phyloP scores from a whole-genome alignment of 306 rosid species.

The Castanea mollissima region DNA sequence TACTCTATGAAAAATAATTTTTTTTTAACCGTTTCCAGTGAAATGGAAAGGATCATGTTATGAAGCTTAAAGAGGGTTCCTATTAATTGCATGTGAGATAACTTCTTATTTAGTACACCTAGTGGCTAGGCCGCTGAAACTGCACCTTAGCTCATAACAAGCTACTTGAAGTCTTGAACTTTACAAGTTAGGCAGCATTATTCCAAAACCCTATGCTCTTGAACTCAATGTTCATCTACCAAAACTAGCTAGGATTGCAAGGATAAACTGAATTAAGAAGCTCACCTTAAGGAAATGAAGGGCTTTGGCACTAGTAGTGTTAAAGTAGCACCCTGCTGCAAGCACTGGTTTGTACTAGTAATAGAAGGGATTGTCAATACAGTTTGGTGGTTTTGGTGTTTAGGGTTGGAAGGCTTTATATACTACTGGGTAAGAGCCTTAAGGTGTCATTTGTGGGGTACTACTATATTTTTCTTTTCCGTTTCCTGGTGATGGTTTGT shows the following conservation, averaged over 20 bases:
- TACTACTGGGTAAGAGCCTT: slow-evolving; percentile 38
- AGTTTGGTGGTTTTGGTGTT: slow-evolving; percentile 45
- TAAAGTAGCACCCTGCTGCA: not conserved
- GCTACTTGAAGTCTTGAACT: too few species aligned
- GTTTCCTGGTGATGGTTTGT: slow-evolving; percentile 35
- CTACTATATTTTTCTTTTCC: slow-evolving; percentile 34
- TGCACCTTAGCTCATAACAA: too few species aligned
- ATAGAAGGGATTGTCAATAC: slow-evolving; percentile 23
- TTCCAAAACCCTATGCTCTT: not conserved
- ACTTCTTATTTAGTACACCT: too few species aligned
- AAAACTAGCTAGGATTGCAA: not conserved
- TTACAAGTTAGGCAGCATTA: too few species aligned
- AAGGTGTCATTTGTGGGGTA: slow-evolving; percentile 38
- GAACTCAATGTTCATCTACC: not conserved
- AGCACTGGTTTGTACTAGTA: slow-evolving; percentile 22
- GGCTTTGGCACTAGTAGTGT: slow-evolving; percentile 7
- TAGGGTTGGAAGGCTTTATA: slow-evolving; percentile 53
- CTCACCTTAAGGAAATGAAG: slow-evolving; percentile 43
- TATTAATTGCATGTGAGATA: too few species aligned
- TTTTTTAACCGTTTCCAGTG: too few species aligned
- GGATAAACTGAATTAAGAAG: slow-evolving; percentile 15
- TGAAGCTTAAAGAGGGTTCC: too few species aligned
- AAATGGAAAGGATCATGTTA: too few species aligned
- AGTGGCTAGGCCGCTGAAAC: too few species aligned
- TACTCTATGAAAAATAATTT: too few species aligned